A percentile compares a stretch with the other conserved stretches of the same genome.
Conservation (phyloP, 2,329 filamentous ascomycete species). For the Fusarium sp. region DNA sequence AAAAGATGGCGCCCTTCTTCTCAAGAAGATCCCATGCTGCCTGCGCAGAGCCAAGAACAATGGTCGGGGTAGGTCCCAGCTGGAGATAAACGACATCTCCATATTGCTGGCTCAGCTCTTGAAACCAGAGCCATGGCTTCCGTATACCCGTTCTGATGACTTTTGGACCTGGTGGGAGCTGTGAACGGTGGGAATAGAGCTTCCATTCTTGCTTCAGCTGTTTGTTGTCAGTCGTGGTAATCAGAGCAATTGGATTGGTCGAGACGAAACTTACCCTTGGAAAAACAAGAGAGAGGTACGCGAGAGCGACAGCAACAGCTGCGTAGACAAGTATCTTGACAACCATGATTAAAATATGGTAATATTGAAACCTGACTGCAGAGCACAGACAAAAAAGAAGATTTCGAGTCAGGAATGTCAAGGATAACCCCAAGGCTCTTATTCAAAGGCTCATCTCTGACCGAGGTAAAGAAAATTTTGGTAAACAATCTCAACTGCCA, state of each 20-base stretch:
- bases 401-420: not conserved
- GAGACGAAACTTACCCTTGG: constrained; percentile 24
- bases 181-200: constrained; percentile 52
- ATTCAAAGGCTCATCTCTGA: not conserved
- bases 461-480: not conserved
- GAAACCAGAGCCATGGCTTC: constrained; percentile 59
- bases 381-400: not conserved
- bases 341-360: constrained; percentile 11
- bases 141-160: constrained; percentile 52
- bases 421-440: not conserved
- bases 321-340: constrained; percentile 17
- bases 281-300: constrained; percentile 34
- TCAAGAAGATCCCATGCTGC: constrained; percentile 59
- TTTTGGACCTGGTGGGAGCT: constrained; percentile 55
- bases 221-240: constrained; percentile 8
- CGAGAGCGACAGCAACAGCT: not conserved
- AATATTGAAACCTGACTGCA: not conserved
- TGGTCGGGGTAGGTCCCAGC: constrained; percentile 56
- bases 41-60: constrained; percentile 57
- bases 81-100: constrained; percentile 59
- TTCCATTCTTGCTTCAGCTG: constrained; percentile 55
- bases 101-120: constrained; percentile 52
- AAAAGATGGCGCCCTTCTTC: constrained; percentile 57
- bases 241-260: not conserved
- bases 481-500: constrained; percentile 29